Evolutionary conservation across 2,329 filamentous ascomycete genomes (phyloP), one percentile per base, ranked within the genome.

Genomic region (Elsinoe perseae): DNA sequence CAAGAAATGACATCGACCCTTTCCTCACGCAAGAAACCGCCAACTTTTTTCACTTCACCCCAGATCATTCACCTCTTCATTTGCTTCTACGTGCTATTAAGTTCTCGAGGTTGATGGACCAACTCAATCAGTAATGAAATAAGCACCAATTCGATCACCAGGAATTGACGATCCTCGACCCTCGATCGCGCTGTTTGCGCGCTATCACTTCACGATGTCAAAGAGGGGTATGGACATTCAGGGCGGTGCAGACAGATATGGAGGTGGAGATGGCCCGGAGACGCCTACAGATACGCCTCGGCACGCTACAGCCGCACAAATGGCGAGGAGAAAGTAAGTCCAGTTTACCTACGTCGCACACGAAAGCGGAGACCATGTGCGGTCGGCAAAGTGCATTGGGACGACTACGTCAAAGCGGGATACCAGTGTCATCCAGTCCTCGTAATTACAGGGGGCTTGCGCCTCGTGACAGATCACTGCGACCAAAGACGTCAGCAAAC

Each of bases 291-390:
- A 61, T 43, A 42, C 57, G 4, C 59, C 59, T 7, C 56, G 52
- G 30, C 57, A 61, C 44, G 59, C 59, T 4, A 61, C 59, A n/a
- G 59, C 59, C 7, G 59, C 59, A 7, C 59, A 61, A 52, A 20
- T 61, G 56, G 59, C 59, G 50, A 52, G 58, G 38, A 54, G 59
- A 59, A 59, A 43, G 59, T 61, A 40, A 52, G 59, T 48, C 16
- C 12, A 36, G 32, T 14, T 36, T 14, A 12, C n/a, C 32, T 12
- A 6, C 12, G 10, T 36, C 12, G 32, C 32, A 14, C 32, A 4
- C 28, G 28, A 30, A 14, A 14, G 12, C 12, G 9, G 5, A 36
- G 32, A 14, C n/a, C 9, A 14, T 12, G 4, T 6, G 9, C 12
- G 4, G 32, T 4, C 32, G 12, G 3, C 5, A 14, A 14, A 14